These are phyloP conservation scores for Candida tallmaniae DNA, from an alignment of 805 yeast genomes.

Conservation along the genomic window DNA sequence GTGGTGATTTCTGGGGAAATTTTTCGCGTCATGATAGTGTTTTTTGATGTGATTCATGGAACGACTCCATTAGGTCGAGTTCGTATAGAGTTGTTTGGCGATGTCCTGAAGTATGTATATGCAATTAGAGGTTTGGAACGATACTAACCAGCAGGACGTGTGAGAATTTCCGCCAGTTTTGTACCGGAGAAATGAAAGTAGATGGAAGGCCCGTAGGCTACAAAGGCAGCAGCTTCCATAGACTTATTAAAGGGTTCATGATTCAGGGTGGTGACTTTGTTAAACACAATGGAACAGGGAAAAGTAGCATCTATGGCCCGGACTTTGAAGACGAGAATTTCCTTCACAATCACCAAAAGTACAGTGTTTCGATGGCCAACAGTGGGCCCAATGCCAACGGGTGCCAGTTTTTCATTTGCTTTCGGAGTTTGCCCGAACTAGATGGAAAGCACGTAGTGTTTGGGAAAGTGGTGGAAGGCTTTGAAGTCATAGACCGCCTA, in stretches of 20 bases:
- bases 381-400: constrained; percentile 92
- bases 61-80: constrained; percentile 4
- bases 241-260: constrained; percentile 95
- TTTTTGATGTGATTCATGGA: constrained; percentile 2
- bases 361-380: constrained; percentile 89
- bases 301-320: constrained; percentile 73
- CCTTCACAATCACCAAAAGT: constrained; percentile 64
- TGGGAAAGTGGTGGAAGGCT: constrained; percentile 69
- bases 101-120: constrained; percentile 6
- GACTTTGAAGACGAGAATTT: constrained; percentile 66
- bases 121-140: not conserved
- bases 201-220: constrained; percentile 76
- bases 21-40: constrained; percentile 5
- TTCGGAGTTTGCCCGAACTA: constrained; percentile 40
- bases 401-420: constrained; percentile 81
- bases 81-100: constrained; percentile 57
- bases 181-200: constrained; percentile 63
- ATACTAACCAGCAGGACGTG: constrained; percentile 36
- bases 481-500: constrained; percentile 51
- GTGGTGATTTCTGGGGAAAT: constrained; percentile 4
- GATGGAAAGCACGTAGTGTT: constrained; percentile 76
- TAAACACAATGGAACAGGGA: constrained; percentile 85
- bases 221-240: constrained; percentile 86
- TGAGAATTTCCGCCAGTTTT: constrained; percentile 74
- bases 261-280: constrained; percentile 68